A percentile compares a stretch with the other conserved stretches of the same genome.
Evolutionary conservation across 176 grass and related monocot species (phyloP).

Genomic region (Phragmites australis): DNA sequence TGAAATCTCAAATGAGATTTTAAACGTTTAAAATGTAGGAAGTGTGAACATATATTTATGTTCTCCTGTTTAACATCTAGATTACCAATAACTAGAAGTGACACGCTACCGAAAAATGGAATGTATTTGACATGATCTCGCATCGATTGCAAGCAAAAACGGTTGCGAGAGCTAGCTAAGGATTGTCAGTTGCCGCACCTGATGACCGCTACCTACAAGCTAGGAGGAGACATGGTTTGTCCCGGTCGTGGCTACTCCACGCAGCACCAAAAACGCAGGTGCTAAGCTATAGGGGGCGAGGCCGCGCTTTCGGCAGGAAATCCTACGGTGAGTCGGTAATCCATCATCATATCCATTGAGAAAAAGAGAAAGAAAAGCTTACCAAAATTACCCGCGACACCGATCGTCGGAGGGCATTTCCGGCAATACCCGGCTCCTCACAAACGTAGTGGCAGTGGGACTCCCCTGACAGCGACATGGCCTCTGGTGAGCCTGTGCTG

Average conservation of each 20-base stretch:
- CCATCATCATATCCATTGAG: constrained; percentile 46
- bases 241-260: constrained; percentile 58
- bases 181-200: constrained; percentile 5
- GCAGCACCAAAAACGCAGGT: constrained; percentile 30
- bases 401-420: constrained; percentile 36
- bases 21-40: too few relatives aligned
- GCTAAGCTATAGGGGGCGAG: constrained; percentile 38
- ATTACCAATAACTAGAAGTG: background rate
- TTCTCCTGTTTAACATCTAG: background rate
- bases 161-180: background rate
- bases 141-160: background rate
- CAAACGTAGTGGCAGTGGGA: constrained; percentile 51
- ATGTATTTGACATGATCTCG: background rate
- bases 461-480: constrained; percentile 46
- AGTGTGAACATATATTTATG: background rate
- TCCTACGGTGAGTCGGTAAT: constrained; percentile 51
- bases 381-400: constrained; percentile 40
- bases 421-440: constrained; percentile 1
- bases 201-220: background rate
- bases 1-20: too few relatives aligned
- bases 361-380: constrained; percentile 8
- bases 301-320: constrained; percentile 61
- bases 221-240: constrained; percentile 38
- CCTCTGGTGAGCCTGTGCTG: background rate
- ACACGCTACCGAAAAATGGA: background rate